Evolutionary conservation across 2,329 filamentous ascomycete genomes (phyloP), one percentile per base, ranked within the genome.

Genomic region (Aureobasidium sp.): DNA sequence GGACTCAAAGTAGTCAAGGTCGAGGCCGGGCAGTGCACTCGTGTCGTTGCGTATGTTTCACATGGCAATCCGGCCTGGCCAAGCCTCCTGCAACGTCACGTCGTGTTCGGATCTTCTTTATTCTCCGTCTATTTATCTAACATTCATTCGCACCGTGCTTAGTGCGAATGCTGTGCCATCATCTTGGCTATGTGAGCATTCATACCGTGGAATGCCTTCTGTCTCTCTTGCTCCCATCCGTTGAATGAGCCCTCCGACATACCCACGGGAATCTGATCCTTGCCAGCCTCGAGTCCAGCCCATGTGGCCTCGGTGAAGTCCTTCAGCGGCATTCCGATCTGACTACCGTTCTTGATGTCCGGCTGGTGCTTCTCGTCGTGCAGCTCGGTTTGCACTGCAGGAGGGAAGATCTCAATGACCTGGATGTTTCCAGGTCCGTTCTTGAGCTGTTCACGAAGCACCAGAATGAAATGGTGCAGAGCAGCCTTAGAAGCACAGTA

Each of bases 401-500:
- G 82, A 3, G 81, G 81, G 61, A 78, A 80, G 10, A 84, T 73
- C 68, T 83, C 81, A 41, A 83, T 71, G n/a, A 83, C 75, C 63
- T 81, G 81, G 66, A 83, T 73, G 50, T 79, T 76, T 5, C 75
- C 75, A 0, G 73, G 69, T 1, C 73, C 74, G 5, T 75, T 74
- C 48, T 75, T 74, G 37, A 84, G 65, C 67, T 83, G 81, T 63
- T 79, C 75, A 1, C 81, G 76, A 37, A 83, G 72, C 6, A 73
- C 74, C 5, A 84, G 72, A 27, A 83, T 75, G 70, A 79, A 81
- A 64, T 81, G 78, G 65, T 83, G 81, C 52, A 83, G 68, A 0
- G 81, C 82, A 0, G 81, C 81, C 69, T 84, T 84, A 39, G 77
- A 76, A 1, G 81, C 81, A 63, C 78, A 81, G 70, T 84, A 84